These are phyloP conservation scores for Thuidium tamariscinum DNA, from an alignment of 225 moss, liverwort and hornwort species.

Conservation along the genomic window DNA sequence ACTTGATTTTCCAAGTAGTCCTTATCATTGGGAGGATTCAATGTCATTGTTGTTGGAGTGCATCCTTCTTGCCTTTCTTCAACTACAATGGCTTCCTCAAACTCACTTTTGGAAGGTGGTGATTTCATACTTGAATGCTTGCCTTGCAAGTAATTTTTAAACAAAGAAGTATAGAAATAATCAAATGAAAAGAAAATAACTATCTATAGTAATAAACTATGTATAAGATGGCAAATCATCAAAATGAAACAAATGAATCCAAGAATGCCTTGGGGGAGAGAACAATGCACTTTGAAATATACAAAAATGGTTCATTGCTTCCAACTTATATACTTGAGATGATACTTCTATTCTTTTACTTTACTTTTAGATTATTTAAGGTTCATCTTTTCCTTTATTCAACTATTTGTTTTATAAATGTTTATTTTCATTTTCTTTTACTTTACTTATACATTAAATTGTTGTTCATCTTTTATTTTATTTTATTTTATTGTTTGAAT, in stretches of 20 bases:
- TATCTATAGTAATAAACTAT: not conserved
- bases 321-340: not conserved
- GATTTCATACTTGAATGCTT: not conserved
- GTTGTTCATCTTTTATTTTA: no score
- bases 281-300: not conserved
- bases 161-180: not conserved
- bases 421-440: not conserved
- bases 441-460: not conserved
- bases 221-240: not conserved
- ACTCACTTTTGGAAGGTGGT: not conserved
- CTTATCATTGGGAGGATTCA: not conserved
- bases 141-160: not conserved
- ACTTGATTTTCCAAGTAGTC: not conserved
- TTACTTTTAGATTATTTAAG: not conserved
- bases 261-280: not conserved
- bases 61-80: not conserved
- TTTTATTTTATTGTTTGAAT: no score
- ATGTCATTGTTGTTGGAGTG: not conserved
- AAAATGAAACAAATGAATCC: not conserved
- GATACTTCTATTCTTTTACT: not conserved
- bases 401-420: no score
- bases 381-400: not conserved
- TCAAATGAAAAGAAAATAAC: not conserved
- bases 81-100: not conserved
- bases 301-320: not conserved